Base-by-base conservation (phyloP, 148 eudicot species). In the Heliamphora exappendiculata region DNA sequence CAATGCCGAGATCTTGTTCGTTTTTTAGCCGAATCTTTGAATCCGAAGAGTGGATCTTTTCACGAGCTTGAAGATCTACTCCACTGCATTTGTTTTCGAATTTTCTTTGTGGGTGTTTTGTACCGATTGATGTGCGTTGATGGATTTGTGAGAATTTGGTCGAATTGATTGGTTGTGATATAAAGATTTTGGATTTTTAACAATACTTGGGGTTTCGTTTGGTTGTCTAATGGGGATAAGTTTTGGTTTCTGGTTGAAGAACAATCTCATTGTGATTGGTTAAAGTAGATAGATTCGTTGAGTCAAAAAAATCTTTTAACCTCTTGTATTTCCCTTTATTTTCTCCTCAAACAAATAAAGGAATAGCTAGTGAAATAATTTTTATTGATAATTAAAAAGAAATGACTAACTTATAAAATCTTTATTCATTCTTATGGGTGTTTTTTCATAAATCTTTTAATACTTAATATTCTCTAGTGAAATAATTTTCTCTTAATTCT, bases 31-130 rank as follows among this genome's bases (percentile, higher is more conserved):
- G 62, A n/a, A 57, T 24, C 45, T 65, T 65, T 22, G 69, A 37
- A 65, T 36, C 44, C 7, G 44, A 65, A 36, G 22, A 65, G 17
- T 65, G 69, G 69, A 65, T 65, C 69, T 65, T 64, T 70, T 65
- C 36, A 19, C 37, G 57, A 44, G 78, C 66, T 76, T 67, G 63
- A 67, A 73, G 85, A 76, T 79, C 82, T 76, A 63, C 44, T 36
- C 12, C 69, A 65, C 24, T 37, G 7, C 34, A 8, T 33, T n/a
- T 14, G 9, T 65, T 65, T 65, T 36, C 44, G 41, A 16, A 22
- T 33, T 29, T 65, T 63, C 16, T 42, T 29, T 36, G 20, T 76
- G 53, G 59, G 47, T 63, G 67, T 55, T 55, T n/a, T n/a, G n/a
- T n/a, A n/a, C n/a, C n/a, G n/a, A n/a, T n/a, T n/a, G n/a, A n/a